phyloP scores from a whole-genome alignment of 768 basidiomycete genomes.

The Psilocybe cyanescens region DNA sequence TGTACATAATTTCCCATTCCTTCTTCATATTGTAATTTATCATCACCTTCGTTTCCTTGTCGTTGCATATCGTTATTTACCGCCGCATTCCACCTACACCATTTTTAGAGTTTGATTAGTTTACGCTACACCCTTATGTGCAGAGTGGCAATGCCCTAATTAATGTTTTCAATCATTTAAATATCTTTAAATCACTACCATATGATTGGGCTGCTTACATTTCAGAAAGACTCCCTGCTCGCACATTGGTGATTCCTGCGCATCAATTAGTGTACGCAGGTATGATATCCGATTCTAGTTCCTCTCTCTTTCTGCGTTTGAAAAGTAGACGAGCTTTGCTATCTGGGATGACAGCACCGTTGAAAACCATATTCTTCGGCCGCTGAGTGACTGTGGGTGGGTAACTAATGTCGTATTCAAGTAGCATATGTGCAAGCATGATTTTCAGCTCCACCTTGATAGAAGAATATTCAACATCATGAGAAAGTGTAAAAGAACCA shows the following conservation, averaged over 20 bases:
- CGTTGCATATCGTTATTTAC: slow-evolving; percentile 20
- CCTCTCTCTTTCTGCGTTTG: slow-evolving; percentile 20
- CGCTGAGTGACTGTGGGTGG: slow-evolving; percentile 27
- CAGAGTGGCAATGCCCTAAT: neutral
- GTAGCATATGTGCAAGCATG: slow-evolving; percentile 38
- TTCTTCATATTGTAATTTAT: slow-evolving; percentile 26
- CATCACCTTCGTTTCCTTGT: slow-evolving; percentile 15
- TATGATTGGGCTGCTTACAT: too few relatives aligned
- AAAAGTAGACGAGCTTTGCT: slow-evolving; percentile 35
- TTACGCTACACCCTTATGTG: neutral
- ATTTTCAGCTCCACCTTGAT: slow-evolving; percentile 39
- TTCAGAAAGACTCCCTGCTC: too few relatives aligned
- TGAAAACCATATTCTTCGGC: slow-evolving; percentile 35
- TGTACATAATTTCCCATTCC: slow-evolving; percentile 23
- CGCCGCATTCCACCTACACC: slow-evolving; percentile 9
- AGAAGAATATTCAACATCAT: slow-evolving; percentile 5
- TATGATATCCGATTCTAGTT: neutral
- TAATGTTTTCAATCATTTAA: neutral
- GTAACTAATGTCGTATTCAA: slow-evolving; percentile 35
- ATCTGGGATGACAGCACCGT: slow-evolving; percentile 37
- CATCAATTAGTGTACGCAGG: neutral
- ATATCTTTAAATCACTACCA: too few relatives aligned
- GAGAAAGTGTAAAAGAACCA: neutral
- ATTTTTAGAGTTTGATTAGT: slow-evolving; percentile 2
- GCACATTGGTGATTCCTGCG: too few relatives aligned